Percentiles rank a stretch among this genome's conserved stretches.
Evolutionary conservation across 106 monocot genomes (phyloP).

Genomic region (Apostasia shenzhenica): DNA sequence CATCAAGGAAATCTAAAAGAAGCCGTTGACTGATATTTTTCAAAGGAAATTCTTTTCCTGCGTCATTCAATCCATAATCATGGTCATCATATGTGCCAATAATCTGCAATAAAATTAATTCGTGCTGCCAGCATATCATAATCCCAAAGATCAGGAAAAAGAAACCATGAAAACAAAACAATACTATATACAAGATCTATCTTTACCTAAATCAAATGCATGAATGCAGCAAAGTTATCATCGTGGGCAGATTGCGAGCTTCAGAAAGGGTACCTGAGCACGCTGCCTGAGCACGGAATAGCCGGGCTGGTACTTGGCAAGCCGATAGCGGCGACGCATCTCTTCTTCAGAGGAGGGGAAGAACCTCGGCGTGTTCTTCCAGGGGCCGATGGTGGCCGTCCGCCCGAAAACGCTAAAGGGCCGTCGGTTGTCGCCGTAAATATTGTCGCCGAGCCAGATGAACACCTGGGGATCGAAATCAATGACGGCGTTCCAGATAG

Average conservation of each 20-base stretch:
- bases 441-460: constrained; percentile 85
- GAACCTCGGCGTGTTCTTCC: constrained; percentile 67
- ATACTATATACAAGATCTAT: background rate
- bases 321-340: constrained; percentile 37
- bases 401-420: constrained; percentile 50
- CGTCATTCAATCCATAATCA: constrained; percentile 96
- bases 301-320: constrained; percentile 60
- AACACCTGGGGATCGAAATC: constrained; percentile 73
- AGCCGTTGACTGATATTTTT: constrained; percentile 57
- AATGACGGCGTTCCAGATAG: constrained; percentile 68
- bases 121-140: background rate
- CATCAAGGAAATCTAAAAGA: constrained; percentile 84
- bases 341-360: constrained; percentile 51
- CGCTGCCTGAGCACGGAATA: constrained; percentile 48
- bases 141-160: background rate
- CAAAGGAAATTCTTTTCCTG: constrained; percentile 71
- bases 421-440: constrained; percentile 65
- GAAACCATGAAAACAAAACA: background rate
- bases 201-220: too few species aligned
- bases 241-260: background rate
- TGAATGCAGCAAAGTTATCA: background rate
- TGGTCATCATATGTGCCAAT: constrained; percentile 98
- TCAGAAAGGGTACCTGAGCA: constrained; percentile 30
- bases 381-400: constrained; percentile 75
- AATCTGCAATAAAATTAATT: constrained; percentile 45